Evolutionary conservation across 2,329 filamentous ascomycete genomes (phyloP).

Genomic region (Myriosclerotinia curreyana): DNA sequence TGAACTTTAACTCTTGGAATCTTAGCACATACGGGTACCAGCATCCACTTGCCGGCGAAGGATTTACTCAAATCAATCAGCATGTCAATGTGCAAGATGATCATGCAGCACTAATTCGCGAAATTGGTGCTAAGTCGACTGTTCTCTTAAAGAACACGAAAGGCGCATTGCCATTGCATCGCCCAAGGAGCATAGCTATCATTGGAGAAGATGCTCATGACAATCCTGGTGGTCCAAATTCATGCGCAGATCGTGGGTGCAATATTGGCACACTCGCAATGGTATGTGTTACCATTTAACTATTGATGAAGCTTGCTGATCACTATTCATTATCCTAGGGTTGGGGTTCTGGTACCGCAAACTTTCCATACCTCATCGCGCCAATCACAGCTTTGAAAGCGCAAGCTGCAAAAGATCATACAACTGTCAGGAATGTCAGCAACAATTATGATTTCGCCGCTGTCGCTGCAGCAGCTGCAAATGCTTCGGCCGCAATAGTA

Average conservation of each 20-base stretch:
- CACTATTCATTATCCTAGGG: slow-evolving; percentile 46
- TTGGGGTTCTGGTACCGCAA: slow-evolving; percentile 73
- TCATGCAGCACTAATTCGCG: slow-evolving; percentile 71
- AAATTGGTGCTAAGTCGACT: slow-evolving; percentile 51
- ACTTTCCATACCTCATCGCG: slow-evolving; percentile 73
- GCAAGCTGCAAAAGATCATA: slow-evolving; percentile 57
- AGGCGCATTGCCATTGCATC: slow-evolving; percentile 48
- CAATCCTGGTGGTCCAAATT: slow-evolving; percentile 59
- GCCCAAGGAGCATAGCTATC: slow-evolving; percentile 41
- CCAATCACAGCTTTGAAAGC: slow-evolving; percentile 67
- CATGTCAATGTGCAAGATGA: slow-evolving; percentile 78
- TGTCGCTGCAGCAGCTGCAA: slow-evolving; percentile 63
- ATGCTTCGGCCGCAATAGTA: slow-evolving; percentile 70
- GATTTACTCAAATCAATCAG: slow-evolving; percentile 67
- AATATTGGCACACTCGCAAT: slow-evolving; percentile 52
- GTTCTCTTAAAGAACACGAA: slow-evolving; percentile 62
- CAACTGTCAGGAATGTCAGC: slow-evolving; percentile 63
- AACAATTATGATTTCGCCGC: slow-evolving; percentile 52
- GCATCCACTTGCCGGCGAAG: slow-evolving; percentile 62
- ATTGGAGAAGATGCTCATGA: slow-evolving; percentile 50
- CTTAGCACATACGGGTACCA: slow-evolving; percentile 67
- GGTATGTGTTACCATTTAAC: slow-evolving; percentile 42
- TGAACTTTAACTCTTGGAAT: slow-evolving; percentile 91
- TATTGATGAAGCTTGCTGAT: slow-evolving; percentile 55
- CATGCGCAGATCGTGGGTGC: slow-evolving; percentile 56